A percentile compares a stretch with the other conserved stretches of the same genome.
Conservation (phyloP, 306 rosid species). For the Parietaria judaica region DNA sequence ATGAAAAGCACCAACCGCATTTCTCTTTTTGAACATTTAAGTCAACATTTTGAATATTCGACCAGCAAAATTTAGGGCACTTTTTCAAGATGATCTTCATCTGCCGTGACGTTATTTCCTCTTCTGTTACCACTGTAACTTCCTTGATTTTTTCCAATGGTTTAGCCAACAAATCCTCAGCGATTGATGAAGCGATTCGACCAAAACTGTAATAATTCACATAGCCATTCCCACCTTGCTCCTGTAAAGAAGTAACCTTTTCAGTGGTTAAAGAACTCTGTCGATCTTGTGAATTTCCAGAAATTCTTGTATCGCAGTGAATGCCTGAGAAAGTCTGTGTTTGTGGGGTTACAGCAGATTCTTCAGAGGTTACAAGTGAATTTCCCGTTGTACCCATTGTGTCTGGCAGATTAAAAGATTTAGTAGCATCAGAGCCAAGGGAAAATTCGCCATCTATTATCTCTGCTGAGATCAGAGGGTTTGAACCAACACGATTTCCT, state of each 20-base stretch:
- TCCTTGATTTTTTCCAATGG: slow-evolving; percentile 49
- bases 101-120: slow-evolving; percentile 69
- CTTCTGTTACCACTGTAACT: slow-evolving; percentile 40
- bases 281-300: slow-evolving; percentile 34
- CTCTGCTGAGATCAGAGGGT: slow-evolving; percentile 29
- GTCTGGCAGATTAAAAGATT: slow-evolving; percentile 30
- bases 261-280: slow-evolving; percentile 18
- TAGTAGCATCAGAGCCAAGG: slow-evolving; percentile 34
- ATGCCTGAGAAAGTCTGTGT: slow-evolving; percentile 29
- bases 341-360: slow-evolving; percentile 42
- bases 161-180: slow-evolving; percentile 52
- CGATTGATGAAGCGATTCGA: slow-evolving; percentile 56
- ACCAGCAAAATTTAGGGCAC: slow-evolving; percentile 61
- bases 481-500: slow-evolving; percentile 20
- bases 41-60: slow-evolving; percentile 36
- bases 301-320: slow-evolving; percentile 27
- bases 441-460: slow-evolving; percentile 25
- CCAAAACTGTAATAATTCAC: slow-evolving; percentile 69
- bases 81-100: slow-evolving; percentile 61
- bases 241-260: slow-evolving; percentile 26
- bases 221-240: slow-evolving; percentile 35
- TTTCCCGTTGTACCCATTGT: slow-evolving; percentile 34
- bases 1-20: slow-evolving; percentile 90
- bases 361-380: slow-evolving; percentile 45
- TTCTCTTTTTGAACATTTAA: slow-evolving; percentile 57